Percentiles rank a stretch among this genome's conserved stretches.
Evolutionary conservation across 2,329 filamentous ascomycete species (phyloP).

Genomic region (Bipolaris bicolor): DNA sequence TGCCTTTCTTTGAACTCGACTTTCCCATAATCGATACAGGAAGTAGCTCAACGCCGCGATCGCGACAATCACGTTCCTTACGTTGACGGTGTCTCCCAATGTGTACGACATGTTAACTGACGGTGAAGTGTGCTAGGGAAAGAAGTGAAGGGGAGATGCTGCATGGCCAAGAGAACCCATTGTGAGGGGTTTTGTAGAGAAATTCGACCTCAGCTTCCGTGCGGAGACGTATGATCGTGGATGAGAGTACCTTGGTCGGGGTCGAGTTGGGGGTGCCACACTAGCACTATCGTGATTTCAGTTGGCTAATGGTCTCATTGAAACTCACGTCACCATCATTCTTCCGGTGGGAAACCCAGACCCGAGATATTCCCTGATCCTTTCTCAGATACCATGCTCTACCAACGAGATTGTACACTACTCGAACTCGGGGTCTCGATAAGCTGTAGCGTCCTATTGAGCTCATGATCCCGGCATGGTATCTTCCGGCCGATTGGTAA

Average conservation of each 20-base stretch:
- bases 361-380: background rate
- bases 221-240: too few species aligned
- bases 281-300: background rate
- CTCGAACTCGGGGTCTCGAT: too few species aligned
- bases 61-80: background rate
- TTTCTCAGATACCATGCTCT: background rate
- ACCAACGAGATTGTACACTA: too few species aligned
- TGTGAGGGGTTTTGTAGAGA: background rate
- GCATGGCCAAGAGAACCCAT: background rate
- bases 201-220: too few species aligned
- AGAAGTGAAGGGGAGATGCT: background rate
- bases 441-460: too few species aligned
- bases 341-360: background rate
- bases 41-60: background rate
- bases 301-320: background rate
- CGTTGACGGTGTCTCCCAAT: background rate
- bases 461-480: too few species aligned
- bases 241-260: too few species aligned
- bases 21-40: background rate
- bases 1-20: background rate
- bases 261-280: too few species aligned
- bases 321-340: background rate
- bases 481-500: too few species aligned
- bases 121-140: background rate
- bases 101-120: background rate